These are phyloP conservation scores for Alnus rubra DNA, from an alignment of 306 rosid genomes.

Conservation along the genomic window DNA sequence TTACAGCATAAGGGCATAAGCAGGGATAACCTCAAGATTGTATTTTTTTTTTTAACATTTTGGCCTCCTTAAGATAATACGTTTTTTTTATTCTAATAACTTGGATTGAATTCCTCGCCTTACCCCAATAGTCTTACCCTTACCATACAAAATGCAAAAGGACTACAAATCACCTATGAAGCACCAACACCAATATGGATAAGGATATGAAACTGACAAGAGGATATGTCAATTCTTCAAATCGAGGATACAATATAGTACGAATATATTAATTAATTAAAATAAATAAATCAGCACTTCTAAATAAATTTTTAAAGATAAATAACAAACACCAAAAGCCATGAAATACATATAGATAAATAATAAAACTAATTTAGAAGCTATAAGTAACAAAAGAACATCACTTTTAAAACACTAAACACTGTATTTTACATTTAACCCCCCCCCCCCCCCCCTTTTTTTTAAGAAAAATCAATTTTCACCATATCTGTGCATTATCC, in stretches of 20 bases:
- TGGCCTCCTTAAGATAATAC: not conserved
- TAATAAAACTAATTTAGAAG: not conserved
- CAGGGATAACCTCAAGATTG: not conserved
- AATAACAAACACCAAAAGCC: not conserved
- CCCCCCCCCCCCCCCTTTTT: not conserved
- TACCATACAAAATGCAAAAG: too few relatives aligned
- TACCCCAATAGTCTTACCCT: too few relatives aligned
- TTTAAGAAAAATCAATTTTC: not conserved
- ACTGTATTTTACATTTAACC: not conserved
- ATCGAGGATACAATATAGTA: not conserved
- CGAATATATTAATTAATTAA: not conserved
- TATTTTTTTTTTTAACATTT: not conserved
- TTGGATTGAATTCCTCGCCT: too few relatives aligned
- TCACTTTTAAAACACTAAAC: not conserved
- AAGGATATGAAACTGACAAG: too few relatives aligned
- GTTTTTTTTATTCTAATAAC: not conserved
- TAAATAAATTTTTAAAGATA: not conserved
- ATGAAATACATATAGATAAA: not conserved
- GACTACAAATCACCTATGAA: too few relatives aligned
- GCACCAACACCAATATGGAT: too few relatives aligned
- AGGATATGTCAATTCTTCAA: too few relatives aligned
- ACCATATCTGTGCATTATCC: not conserved
- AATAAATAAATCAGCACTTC: not conserved
- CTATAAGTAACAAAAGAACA: not conserved
- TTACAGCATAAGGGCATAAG: not conserved